Evolutionary conservation across 2,329 filamentous ascomycete genomes (phyloP), one percentile per base, ranked within the genome.

Genomic region (Colletotrichum shisoi): DNA sequence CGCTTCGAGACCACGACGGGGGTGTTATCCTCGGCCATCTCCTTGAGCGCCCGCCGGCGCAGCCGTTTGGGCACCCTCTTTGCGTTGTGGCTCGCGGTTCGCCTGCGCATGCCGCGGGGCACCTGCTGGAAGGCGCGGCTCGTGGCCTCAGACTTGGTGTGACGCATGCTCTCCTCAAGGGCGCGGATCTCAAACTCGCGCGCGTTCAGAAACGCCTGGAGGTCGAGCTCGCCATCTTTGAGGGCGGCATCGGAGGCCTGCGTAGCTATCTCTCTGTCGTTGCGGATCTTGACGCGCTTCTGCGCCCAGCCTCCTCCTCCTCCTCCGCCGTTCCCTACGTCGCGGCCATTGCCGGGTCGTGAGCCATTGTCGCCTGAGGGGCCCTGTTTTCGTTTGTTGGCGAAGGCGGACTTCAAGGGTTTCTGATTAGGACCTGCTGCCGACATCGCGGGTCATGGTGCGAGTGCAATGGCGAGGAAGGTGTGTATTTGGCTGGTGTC

Each of bases 31-130:
- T 96, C 91, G 17, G 83, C 82, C 89, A 97, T 96, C 84, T 96
- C 86, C 69, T 78, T 81, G 72, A 82, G 85, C 1, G 93, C 93
- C 71, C 91, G 85, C 45, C 80, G 80, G 63, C 91, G 86, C 74
- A 98, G 79, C 69, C 93, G 83, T 74, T 89, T 90, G 2, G 95
- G 95, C 17, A 99, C 90, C 69, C 91, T 87, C 79, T 94, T 96
- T 42, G 91, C 91, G 84, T 99, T 97, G 79, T 99, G 95, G 76
- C 93, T 97, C 21, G 94, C 95, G 0, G 94, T 97, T 72, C 95
- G 85, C 70, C 95, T 85, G 71, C 95, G 85, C 85, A 99, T 81
- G 57, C 90, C 89, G 71, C 93, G 87, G 1, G 95, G 95, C 5
- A 99, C 91, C 72, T 92, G 87, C 77, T 99, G 95, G 74, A 98